A percentile compares a stretch with the other conserved stretches of the same genome.
Evolutionary conservation across 1,139 yeast genomes (phyloP).

Genomic region (Suhomyces atakaporum): DNA sequence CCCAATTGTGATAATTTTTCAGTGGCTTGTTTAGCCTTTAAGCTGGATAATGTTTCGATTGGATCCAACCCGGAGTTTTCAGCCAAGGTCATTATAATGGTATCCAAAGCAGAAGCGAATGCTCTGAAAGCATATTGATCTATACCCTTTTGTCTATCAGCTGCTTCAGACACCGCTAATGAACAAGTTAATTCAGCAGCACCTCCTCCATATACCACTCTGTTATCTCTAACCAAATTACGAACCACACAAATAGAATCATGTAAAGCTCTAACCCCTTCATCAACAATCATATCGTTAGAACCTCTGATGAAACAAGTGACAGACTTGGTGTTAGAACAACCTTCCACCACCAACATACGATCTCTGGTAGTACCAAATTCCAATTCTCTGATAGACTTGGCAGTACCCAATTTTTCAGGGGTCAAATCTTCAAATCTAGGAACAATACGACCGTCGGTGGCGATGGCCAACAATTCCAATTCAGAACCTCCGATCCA

Average conservation of each 20-base stretch:
- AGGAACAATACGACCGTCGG: conserved; percentile 96
- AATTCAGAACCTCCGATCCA: conserved; percentile 99
- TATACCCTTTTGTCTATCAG: conserved; percentile 90
- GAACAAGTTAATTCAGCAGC: conserved; percentile 96
- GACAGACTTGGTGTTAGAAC: conserved; percentile 86
- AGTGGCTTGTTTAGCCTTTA: conserved; percentile 82
- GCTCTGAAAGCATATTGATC: conserved; percentile 98
- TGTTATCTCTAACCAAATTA: conserved; percentile 85
- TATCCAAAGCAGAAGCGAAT: conserved; percentile 86
- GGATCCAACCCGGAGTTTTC: conserved; percentile 96
- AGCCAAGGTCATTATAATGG: conserved; percentile 91
- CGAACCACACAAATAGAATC: conserved; percentile 97
- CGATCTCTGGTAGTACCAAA: conserved; percentile 97
- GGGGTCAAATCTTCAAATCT: conserved; percentile 87
- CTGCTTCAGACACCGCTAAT: conserved; percentile 86
- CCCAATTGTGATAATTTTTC: conserved; percentile 76
- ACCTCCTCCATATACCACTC: conserved; percentile 98
- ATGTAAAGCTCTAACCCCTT: conserved; percentile 93
- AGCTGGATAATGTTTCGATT: conserved; percentile 79
- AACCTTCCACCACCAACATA: conserved; percentile 92
- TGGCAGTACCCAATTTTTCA: conserved; percentile 87
- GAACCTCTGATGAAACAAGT: conserved; percentile 94
- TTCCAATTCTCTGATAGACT: conserved; percentile 80
- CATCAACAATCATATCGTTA: conserved; percentile 96
- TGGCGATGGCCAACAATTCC: conserved; percentile 94